These are phyloP conservation scores for Trichocladium uniseriatum DNA, from an alignment of 495 filamentous ascomycete genomes.

Conservation along the genomic window DNA sequence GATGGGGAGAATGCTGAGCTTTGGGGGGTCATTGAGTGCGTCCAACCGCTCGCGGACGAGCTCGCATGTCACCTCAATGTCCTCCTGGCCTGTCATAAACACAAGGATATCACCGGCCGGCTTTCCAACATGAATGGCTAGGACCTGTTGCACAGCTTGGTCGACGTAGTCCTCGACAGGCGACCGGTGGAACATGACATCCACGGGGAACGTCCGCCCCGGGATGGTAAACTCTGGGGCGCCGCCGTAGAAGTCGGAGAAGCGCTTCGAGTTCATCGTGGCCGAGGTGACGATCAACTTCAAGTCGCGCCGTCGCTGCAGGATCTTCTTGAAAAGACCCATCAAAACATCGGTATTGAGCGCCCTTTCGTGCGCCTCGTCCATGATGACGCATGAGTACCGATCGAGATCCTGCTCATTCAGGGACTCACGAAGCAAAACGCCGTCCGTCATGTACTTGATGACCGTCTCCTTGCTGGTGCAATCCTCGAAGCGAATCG, in stretches of 20 bases:
- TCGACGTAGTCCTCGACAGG: conserved; percentile 98
- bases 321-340: conserved; percentile 94
- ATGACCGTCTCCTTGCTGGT: conserved; percentile 90
- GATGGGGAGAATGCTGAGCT: conserved; percentile 90
- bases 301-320: conserved; percentile 79
- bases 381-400: conserved; percentile 99
- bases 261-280: conserved; percentile 96
- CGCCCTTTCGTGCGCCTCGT: conserved; percentile 95
- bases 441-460: conserved; percentile 99
- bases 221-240: conserved; percentile 97
- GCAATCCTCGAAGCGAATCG: conserved; percentile 98
- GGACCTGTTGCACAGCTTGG: conserved; percentile 88
- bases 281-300: conserved; percentile 97
- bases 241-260: conserved; percentile 94
- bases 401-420: conserved; percentile 87
- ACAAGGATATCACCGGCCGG: conserved; percentile 88
- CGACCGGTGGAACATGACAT: conserved; percentile 89
- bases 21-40: conserved; percentile 85
- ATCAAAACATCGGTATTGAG: conserved; percentile 96
- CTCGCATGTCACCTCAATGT: conserved; percentile 96
- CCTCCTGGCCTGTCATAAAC: conserved; percentile 99
- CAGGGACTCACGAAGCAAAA: conserved; percentile 85
- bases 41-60: conserved; percentile 82
- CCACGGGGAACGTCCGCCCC: conserved; percentile 93
- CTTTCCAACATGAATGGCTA: conserved; percentile 95